These are phyloP conservation scores for Lepiota venenata DNA, from an alignment of 768 basidiomycete genomes.

Conservation along the genomic window DNA sequence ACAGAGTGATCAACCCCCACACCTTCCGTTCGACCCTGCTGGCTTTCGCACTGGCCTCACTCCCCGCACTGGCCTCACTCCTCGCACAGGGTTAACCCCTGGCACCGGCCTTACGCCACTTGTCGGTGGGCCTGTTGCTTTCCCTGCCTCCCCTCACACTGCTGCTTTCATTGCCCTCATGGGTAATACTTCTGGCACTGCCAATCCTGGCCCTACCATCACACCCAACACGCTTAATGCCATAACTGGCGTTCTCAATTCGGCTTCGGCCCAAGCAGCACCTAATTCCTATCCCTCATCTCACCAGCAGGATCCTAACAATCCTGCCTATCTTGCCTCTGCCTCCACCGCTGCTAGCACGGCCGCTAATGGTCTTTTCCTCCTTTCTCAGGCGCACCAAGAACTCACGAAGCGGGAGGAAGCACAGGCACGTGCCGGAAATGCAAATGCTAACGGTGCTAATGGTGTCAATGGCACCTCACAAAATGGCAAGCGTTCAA, in stretches of 20 bases:
- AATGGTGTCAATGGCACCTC: conserved; percentile 26
- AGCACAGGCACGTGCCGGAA: conserved; percentile 61
- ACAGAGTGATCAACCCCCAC: conserved; percentile 31
- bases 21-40: conserved; percentile 63
- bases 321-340: conserved; percentile 30
- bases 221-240: conserved; percentile 77
- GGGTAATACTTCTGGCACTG: conserved; percentile 46
- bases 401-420: conserved; percentile 96
- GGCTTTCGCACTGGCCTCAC: conserved; percentile 86
- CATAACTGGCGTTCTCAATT: conserved; percentile 73
- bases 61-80: conserved; percentile 83
- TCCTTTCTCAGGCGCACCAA: conserved; percentile 93
- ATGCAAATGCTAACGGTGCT: conserved; percentile 24
- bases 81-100: conserved; percentile 76
- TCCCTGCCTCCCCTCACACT: conserved; percentile 87
- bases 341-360: conserved; percentile 59
- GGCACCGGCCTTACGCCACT: conserved; percentile 78
- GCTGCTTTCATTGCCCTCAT: conserved; percentile 93
- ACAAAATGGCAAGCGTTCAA: conserved; percentile 47
- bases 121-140: conserved; percentile 67
- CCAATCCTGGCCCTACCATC: conserved; percentile 46
- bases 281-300: conserved; percentile 36
- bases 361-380: conserved; percentile 90
- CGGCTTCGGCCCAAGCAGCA: conserved; percentile 10
- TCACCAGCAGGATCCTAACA: conserved; percentile 35